Evolutionary conservation across 2,329 filamentous ascomycete genomes (phyloP).

Genomic region (Phyllosticta paracitricarpa): DNA sequence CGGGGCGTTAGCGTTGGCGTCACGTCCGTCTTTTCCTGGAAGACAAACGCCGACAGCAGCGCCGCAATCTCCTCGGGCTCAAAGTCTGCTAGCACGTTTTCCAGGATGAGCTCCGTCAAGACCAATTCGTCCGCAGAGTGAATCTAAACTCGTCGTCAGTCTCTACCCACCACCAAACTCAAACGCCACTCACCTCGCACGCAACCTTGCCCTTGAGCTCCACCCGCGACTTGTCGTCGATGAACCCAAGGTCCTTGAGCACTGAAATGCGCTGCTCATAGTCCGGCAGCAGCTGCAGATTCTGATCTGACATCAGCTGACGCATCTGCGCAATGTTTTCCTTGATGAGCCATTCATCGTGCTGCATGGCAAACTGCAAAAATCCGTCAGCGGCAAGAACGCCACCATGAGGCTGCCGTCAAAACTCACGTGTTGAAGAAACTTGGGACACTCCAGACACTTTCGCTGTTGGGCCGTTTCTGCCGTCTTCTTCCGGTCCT

Average conservation of each 20-base stretch:
- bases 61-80: conserved; percentile 96
- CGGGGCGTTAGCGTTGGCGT: conserved; percentile 72
- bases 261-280: conserved; percentile 93
- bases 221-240: conserved; percentile 77
- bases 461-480: conserved; percentile 52
- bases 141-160: conserved; percentile 41
- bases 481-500: conserved; percentile 57
- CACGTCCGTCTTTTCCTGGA: conserved; percentile 88
- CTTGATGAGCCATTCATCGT: conserved; percentile 93
- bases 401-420: background rate
- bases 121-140: conserved; percentile 95
- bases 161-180: conserved; percentile 3
- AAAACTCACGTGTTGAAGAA: conserved; percentile 75
- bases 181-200: conserved; percentile 54
- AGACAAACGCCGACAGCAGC: conserved; percentile 86
- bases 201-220: conserved; percentile 97
- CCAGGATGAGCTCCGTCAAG: conserved; percentile 87
- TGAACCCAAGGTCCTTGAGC: conserved; percentile 81
- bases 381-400: conserved; percentile 9
- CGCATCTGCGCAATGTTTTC: conserved; percentile 85
- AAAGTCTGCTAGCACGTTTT: conserved; percentile 91
- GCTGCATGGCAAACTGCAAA: conserved; percentile 77
- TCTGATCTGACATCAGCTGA: conserved; percentile 87
- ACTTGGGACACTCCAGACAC: conserved; percentile 62
- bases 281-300: conserved; percentile 87